Percentiles rank a stretch among this genome's conserved stretches.
Conservation (phyloP, 495 filamentous ascomycete species). For the Penicillium taxi region DNA sequence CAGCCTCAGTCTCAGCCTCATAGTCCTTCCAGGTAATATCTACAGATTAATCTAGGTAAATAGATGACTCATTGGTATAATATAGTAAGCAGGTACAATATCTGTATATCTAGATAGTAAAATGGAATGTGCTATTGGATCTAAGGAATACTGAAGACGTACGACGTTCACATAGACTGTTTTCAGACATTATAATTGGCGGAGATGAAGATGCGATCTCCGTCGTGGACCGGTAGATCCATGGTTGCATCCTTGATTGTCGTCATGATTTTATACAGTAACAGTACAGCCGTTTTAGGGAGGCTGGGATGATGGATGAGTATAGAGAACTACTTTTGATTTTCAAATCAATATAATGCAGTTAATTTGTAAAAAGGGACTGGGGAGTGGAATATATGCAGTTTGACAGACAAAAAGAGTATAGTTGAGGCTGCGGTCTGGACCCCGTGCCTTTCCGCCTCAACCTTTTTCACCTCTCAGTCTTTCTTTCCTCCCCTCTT, state of each 20-base stretch:
- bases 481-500: slow-evolving; percentile 7
- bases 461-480: slow-evolving; percentile 11
- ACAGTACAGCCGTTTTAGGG: not conserved
- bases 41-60: not conserved
- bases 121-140: too few relatives aligned
- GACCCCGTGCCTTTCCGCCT: slow-evolving; percentile 6
- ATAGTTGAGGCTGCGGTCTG: slow-evolving; percentile 16
- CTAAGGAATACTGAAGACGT: too few relatives aligned
- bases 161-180: slow-evolving; percentile 9
- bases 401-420: too few relatives aligned
- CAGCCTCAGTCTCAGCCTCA: too few relatives aligned
- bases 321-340: too few relatives aligned
- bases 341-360: too few relatives aligned
- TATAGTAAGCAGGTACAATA: too few relatives aligned
- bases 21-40: not conserved
- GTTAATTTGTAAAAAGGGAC: not conserved
- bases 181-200: slow-evolving; percentile 1
- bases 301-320: not conserved
- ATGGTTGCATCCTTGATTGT: slow-evolving; percentile 4
- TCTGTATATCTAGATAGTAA: too few relatives aligned
- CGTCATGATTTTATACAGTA: not conserved
- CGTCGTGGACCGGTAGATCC: slow-evolving; percentile 5
- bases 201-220: slow-evolving; percentile 6
- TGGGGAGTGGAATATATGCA: not conserved
- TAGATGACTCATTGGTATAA: too few relatives aligned